Evolutionary conservation across 257 asterid species (phyloP), one percentile per base, ranked within the genome.

Genomic region (Solanum chmielewskii): DNA sequence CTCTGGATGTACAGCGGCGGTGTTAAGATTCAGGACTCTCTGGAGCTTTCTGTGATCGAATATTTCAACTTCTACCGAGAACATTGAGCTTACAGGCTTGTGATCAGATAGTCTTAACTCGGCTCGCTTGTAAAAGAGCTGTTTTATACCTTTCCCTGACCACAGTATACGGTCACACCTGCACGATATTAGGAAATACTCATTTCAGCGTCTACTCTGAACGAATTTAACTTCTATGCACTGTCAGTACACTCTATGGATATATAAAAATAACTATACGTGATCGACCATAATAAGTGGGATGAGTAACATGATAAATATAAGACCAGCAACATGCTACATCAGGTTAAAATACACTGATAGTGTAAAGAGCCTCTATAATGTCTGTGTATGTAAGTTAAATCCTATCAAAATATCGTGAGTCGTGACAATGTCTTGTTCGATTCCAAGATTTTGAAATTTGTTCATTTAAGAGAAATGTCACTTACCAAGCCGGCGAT

Each of bases 111-210:
- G 83, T 89, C 85, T 94, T 25, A 93, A 83, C 85, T 97, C 99
- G 0, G 93, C 82, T 88, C 99, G 93, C 87, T 90, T 90, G 71
- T 97, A 97, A 88, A 93, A 92, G 66, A 92, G 86, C 88, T 90
- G 93, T 94, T 90, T 92, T 92, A 94, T 92, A 86, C 99, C 99
- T 44, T 92, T 90, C 88, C 99, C 99, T 71, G 85, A 91, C 16
- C 98, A 95, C 70, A 97, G 94, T 77, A 97, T 88, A 13, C 99
- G 98, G 88, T 97, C 99, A 82, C 99, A 96, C 99, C 99, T 97
- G 91, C 62, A 86, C 20, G 75, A 77, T n/a, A 39, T n/a, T n/a
- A 68, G 60, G 84, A 75, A 16, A 10, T 49, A 42, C 75, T 62
- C 83, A 84, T 59, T 21, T 85, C 42, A 42, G 7, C 39, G 0